Evolutionary conservation across 305 asterid genomes (phyloP).

Genomic region (Solanum hybrid): DNA sequence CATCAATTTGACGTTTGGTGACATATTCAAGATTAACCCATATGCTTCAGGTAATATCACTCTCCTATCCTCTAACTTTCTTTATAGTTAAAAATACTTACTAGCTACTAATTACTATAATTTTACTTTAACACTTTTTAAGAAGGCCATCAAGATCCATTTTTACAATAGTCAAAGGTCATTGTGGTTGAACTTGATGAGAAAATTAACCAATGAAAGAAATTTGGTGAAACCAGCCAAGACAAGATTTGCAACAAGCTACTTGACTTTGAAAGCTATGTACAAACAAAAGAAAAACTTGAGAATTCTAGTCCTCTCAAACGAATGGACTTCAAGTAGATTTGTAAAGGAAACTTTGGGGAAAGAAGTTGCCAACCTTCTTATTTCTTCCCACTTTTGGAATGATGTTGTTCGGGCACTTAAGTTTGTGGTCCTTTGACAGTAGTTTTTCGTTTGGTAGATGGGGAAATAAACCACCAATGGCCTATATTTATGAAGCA

Average conservation of each 20-base stretch:
- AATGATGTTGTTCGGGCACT: neutral
- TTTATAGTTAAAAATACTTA: neutral
- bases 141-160: neutral
- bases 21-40: neutral
- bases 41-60: neutral
- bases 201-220: neutral
- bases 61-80: neutral
- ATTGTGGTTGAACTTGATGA: neutral
- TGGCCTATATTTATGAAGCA: neutral
- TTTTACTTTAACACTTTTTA: neutral
- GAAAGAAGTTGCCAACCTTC: neutral
- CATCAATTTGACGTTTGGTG: neutral
- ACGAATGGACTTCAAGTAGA: neutral
- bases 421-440: neutral
- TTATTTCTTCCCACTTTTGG: neutral
- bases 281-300: neutral
- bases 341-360: neutral
- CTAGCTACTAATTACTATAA: neutral
- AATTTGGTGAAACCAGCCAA: neutral
- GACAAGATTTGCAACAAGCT: neutral
- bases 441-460: neutral
- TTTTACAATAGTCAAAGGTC: neutral
- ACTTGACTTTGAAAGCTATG: neutral
- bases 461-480: neutral
- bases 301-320: neutral